Percentiles rank a stretch among this genome's conserved stretches.
Evolutionary conservation across 805 yeast species (phyloP).

Genomic region (Crinitomyces ghanaensis): DNA sequence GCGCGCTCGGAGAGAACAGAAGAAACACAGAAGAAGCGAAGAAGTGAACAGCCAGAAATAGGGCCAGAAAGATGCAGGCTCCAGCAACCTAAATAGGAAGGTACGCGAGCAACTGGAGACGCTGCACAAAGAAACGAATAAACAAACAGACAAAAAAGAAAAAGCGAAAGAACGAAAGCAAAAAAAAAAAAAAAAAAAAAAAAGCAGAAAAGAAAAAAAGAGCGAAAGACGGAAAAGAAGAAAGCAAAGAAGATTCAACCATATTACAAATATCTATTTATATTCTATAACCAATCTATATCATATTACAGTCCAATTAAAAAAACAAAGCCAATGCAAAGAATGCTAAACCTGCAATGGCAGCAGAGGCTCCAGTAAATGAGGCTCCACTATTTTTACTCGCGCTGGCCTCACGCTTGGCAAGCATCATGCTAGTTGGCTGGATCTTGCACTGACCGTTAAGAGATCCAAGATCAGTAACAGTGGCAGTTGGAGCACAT

Average conservation of each 20-base stretch:
- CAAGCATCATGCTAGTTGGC: neutral
- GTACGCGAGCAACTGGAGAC: no score
- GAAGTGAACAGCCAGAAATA: no score
- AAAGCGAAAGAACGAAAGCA: neutral
- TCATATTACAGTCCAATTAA: neutral
- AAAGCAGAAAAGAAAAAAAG: neutral
- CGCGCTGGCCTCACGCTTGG: neutral
- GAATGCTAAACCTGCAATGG: neutral
- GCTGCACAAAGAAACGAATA: constrained; percentile 1
- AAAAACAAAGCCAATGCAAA: constrained; percentile 1
- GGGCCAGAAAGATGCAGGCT: no score
- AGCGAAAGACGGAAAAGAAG: neutral
- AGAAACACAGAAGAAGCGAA: no score
- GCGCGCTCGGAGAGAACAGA: no score
- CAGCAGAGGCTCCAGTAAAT: neutral
- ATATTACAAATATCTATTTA: neutral
- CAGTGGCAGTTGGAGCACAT: neutral
- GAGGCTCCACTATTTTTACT: neutral
- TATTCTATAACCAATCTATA: neutral
- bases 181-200: no score
- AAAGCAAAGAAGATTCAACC: neutral
- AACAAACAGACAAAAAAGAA: neutral
- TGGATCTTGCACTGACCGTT: neutral
- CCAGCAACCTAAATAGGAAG: no score
- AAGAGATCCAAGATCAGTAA: neutral